A percentile compares a stretch with the other conserved stretches of the same genome.
Evolutionary conservation across 2,329 filamentous ascomycete species (phyloP).

Genomic region (Capronia americana): DNA sequence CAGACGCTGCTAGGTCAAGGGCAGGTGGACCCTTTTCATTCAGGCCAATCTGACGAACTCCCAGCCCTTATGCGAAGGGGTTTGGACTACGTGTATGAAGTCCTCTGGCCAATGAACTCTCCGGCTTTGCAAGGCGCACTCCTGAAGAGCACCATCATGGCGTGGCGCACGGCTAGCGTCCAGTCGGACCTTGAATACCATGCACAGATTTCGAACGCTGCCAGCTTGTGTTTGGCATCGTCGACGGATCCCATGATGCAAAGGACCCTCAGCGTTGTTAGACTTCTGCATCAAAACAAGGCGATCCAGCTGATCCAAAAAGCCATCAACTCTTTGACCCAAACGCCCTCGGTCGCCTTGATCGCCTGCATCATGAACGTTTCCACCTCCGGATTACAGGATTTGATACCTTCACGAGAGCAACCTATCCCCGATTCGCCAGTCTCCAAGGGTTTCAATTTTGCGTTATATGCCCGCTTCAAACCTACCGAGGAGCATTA

Average conservation of each 20-base stretch:
- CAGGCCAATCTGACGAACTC: slow-evolving; percentile 6
- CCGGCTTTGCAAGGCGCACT: slow-evolving; percentile 10
- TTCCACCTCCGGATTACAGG: slow-evolving; percentile 4
- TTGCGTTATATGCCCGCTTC: slow-evolving; percentile 15
- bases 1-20: neutral
- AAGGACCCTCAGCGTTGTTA: neutral
- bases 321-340: slow-evolving; percentile 1
- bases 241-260: neutral
- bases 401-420: neutral
- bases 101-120: slow-evolving; percentile 20
- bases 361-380: slow-evolving; percentile 19
- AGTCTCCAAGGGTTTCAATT: slow-evolving; percentile 15
- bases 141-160: slow-evolving; percentile 2
- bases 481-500: slow-evolving; percentile 8
- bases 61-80: slow-evolving; percentile 1
- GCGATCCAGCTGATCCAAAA: slow-evolving; percentile 9
- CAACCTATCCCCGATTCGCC: slow-evolving; percentile 12
- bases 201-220: slow-evolving; percentile 10
- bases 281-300: slow-evolving; percentile 8
- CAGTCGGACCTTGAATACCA: slow-evolving; percentile 7
- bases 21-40: neutral
- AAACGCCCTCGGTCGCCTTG: slow-evolving; percentile 7
- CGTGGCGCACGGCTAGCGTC: slow-evolving; percentile 7
- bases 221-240: slow-evolving; percentile 15
- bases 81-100: slow-evolving; percentile 17